Evolutionary conservation across 306 rosid species (phyloP).

Genomic region (Cicer chorassanicum): DNA sequence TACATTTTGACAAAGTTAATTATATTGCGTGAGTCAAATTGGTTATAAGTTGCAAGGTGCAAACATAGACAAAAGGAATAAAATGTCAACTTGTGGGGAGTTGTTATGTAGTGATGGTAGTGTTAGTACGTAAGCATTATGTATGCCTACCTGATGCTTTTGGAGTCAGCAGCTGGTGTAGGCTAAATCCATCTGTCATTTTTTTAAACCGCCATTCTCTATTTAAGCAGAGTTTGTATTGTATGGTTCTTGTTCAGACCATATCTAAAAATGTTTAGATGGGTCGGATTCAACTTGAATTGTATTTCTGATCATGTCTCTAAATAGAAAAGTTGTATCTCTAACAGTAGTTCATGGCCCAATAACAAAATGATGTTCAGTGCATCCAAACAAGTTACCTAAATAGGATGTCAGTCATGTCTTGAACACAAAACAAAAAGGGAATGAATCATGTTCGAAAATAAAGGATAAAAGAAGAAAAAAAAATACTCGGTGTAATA

Average conservation of each 20-base stretch:
- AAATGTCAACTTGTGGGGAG: conserved; percentile 27
- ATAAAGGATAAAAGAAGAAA: not conserved
- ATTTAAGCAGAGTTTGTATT: not conserved
- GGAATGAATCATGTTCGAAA: not conserved
- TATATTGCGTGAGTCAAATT: not conserved
- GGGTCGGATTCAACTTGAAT: not conserved
- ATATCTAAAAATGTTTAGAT: conserved; percentile 4
- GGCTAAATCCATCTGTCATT: conserved; percentile 9
- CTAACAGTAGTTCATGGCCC: not conserved
- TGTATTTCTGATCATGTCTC: not conserved
- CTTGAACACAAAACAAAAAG: not conserved
- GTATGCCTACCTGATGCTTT: not conserved
- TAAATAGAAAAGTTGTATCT: not conserved
- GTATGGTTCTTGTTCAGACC: not conserved
- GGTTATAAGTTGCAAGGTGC: not conserved
- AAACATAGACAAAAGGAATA: conserved; percentile 13
- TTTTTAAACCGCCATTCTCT: conserved; percentile 10
- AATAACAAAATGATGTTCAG: too few species aligned
- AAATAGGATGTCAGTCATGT: not conserved
- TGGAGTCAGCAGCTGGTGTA: conserved; percentile 25
- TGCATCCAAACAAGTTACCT: not conserved
- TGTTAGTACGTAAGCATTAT: not conserved
- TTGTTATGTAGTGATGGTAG: conserved; percentile 10
- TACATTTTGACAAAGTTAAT: not conserved
- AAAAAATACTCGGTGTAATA: not conserved